phyloP scores from a whole-genome alignment of 495 filamentous ascomycete species.

The Penicillium simplicissimum region DNA sequence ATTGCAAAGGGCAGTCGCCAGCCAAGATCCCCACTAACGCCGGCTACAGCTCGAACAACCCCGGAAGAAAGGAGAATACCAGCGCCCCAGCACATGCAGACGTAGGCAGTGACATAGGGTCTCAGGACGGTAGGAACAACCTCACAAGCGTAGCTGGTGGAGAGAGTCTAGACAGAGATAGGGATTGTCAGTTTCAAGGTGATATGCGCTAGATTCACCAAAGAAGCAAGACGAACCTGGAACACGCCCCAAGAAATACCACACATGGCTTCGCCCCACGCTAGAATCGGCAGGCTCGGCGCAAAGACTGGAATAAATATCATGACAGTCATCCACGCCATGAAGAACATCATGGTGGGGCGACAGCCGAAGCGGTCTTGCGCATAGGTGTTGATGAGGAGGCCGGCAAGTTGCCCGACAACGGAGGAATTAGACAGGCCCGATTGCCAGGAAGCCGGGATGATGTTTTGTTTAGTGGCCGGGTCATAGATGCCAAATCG shows the following conservation, averaged over 20 bases:
- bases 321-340: slow-evolving; percentile 45
- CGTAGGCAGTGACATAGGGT: slow-evolving; percentile 46
- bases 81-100: slow-evolving; percentile 48
- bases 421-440: slow-evolving; percentile 59
- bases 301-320: slow-evolving; percentile 39
- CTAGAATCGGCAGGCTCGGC: slow-evolving; percentile 16
- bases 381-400: slow-evolving; percentile 61
- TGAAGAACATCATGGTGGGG: slow-evolving; percentile 62
- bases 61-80: slow-evolving; percentile 55
- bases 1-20: slow-evolving; percentile 56
- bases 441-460: slow-evolving; percentile 59
- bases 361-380: slow-evolving; percentile 64
- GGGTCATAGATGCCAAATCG: slow-evolving; percentile 31
- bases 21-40: slow-evolving; percentile 39
- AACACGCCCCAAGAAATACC: slow-evolving; percentile 42
- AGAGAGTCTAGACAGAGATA: slow-evolving; percentile 28
- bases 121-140: slow-evolving; percentile 44
- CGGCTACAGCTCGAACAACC: slow-evolving; percentile 39
- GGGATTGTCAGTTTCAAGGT: not conserved
- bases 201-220: slow-evolving; percentile 13
- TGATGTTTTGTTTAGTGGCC: slow-evolving; percentile 29
- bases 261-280: slow-evolving; percentile 22
- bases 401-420: slow-evolving; percentile 59
- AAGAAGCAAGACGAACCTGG: slow-evolving; percentile 22
- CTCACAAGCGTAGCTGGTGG: slow-evolving; percentile 53